Evolutionary conservation across 2,329 filamentous ascomycete genomes (phyloP).

Genomic region (Tolypocladium paradoxum): DNA sequence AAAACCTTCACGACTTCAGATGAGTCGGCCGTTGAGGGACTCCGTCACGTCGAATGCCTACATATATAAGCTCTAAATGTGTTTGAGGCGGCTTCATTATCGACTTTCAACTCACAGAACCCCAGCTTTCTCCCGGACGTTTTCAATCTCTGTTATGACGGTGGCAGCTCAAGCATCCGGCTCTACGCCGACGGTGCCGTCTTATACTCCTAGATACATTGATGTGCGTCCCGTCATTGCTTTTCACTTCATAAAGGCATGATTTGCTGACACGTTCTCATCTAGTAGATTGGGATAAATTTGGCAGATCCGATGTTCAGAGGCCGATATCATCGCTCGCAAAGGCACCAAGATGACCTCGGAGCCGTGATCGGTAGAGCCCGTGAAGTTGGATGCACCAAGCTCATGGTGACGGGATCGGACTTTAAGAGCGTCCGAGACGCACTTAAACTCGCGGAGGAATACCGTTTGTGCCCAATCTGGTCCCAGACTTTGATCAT

Average conservation of each 20-base stretch:
- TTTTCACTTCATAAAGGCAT: not conserved
- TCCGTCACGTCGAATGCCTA: not conserved
- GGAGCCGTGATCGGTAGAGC: conserved; percentile 69
- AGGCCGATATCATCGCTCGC: conserved; percentile 72
- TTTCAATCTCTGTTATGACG: conserved; percentile 1
- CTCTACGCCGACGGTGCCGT: conserved; percentile 7
- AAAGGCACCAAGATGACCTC: conserved; percentile 64
- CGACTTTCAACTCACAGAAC: not conserved
- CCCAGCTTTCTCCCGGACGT: not conserved
- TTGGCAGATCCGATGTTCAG: conserved; percentile 85
- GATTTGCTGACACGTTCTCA: conserved; percentile 1
- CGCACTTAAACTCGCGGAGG: conserved; percentile 61
- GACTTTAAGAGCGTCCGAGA: conserved; percentile 68
- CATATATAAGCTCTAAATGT: not conserved
- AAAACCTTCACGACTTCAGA: not conserved
- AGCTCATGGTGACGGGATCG: conserved; percentile 89
- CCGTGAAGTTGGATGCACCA: conserved; percentile 66
- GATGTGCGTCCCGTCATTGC: conserved; percentile 37
- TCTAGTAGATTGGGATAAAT: conserved; percentile 75
- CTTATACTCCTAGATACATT: conserved; percentile 42
- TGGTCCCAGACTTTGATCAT: not conserved
- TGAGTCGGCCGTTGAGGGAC: not conserved
- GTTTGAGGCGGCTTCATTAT: not conserved
- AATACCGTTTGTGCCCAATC: conserved; percentile 52
- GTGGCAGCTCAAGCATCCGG: conserved; percentile 16